These are phyloP conservation scores for Lycium barbarum DNA, from an alignment of 257 asterid species.

Conservation along the genomic window DNA sequence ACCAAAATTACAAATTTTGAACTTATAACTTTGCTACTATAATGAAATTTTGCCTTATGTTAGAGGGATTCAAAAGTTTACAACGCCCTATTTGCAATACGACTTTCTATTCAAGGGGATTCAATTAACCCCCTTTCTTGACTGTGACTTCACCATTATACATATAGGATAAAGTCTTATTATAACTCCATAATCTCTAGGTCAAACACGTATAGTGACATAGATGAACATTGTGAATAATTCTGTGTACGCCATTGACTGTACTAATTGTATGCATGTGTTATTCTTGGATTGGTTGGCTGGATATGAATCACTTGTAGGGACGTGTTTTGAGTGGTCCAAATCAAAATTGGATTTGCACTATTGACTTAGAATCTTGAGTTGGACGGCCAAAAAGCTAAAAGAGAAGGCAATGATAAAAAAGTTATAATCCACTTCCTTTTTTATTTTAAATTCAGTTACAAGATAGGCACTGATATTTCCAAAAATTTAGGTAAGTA, in stretches of 20 bases:
- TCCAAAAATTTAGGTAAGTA: not conserved
- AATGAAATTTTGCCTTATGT: not conserved
- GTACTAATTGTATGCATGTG: not conserved
- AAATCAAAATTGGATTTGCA: not conserved
- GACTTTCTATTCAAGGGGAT: not conserved
- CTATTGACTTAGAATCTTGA: not conserved
- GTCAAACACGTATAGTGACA: no score
- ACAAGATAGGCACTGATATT: not conserved
- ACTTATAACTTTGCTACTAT: not conserved
- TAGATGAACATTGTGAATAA: no score
- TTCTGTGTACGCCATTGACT: not conserved
- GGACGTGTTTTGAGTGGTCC: not conserved
- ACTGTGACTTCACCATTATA: not conserved
- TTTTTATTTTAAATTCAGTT: not conserved
- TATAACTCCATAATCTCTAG: no score
- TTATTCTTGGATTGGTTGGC: not conserved
- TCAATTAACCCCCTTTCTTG: not conserved
- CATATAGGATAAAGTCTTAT: not conserved
- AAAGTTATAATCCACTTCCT: not conserved
- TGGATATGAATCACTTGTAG: not conserved
- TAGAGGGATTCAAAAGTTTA: no score
- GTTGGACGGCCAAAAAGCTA: not conserved
- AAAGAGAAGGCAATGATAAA: not conserved
- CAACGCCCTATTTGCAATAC: no score
- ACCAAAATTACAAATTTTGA: not conserved